Conservation (phyloP, 331 rosid species). For the Ulmus americana region DNA sequence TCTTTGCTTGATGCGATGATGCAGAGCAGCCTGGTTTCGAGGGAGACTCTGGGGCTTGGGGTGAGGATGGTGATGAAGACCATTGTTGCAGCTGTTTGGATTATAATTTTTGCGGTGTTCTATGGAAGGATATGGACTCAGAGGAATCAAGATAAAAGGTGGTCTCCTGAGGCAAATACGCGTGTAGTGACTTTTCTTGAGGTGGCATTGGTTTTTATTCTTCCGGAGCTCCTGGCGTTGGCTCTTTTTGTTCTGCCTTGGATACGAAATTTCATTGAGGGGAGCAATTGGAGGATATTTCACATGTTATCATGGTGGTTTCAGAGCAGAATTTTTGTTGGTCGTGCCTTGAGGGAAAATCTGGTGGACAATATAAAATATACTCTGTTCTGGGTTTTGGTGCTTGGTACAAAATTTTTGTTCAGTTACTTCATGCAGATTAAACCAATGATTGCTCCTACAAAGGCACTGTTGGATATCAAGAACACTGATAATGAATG, state of each 20-base stretch:
- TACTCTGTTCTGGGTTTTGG: conserved; percentile 73
- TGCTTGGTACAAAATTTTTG: conserved; percentile 73
- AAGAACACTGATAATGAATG: conserved; percentile 49
- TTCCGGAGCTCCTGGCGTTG: conserved; percentile 72
- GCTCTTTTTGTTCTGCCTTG: conserved; percentile 79
- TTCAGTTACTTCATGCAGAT: conserved; percentile 94
- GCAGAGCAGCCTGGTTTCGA: conserved; percentile 78
- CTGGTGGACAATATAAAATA: conserved; percentile 76
- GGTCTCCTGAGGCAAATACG: conserved; percentile 63
- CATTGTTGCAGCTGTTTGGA: conserved; percentile 68
- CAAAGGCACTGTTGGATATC: conserved; percentile 48
- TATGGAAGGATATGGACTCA: conserved; percentile 81
- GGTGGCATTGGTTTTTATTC: conserved; percentile 52
- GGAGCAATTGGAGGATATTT: conserved; percentile 79
- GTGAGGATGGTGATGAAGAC: conserved; percentile 76
- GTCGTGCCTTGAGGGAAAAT: conserved; percentile 97
- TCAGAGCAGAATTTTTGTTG: conserved; percentile 83
- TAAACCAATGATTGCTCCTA: conserved; percentile 77
- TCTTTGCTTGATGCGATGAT: conserved; percentile 71
- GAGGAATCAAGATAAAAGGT: conserved; percentile 46
- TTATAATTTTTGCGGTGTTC: conserved; percentile 58
- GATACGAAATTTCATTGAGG: conserved; percentile 85
- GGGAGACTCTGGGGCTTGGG: conserved; percentile 71
- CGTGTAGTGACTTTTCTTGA: conserved; percentile 54
- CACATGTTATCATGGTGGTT: conserved; percentile 91